phyloP scores from a whole-genome alignment of 371 early-diverging fungal genomes.

The Zopfochytrium polystomum region DNA sequence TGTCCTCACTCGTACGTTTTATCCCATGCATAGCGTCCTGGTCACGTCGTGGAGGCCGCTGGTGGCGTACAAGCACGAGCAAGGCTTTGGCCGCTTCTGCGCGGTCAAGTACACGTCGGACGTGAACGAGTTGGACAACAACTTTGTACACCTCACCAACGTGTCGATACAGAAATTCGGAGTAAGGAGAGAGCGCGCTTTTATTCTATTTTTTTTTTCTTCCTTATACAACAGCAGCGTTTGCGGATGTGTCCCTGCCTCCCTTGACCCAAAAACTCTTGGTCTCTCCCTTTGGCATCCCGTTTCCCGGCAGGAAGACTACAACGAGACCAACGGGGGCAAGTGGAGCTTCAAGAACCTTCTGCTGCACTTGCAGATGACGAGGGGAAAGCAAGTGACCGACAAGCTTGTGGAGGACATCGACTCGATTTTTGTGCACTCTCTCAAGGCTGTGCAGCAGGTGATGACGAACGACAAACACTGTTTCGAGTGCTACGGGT shows the following conservation, averaged over 20 bases:
- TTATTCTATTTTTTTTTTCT: no score
- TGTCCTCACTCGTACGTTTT: conserved; percentile 12
- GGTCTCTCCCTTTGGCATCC: no score
- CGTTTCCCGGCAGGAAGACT: conserved; percentile 45
- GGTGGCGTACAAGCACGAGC: conserved; percentile 47
- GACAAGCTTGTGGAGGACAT: conserved; percentile 42
- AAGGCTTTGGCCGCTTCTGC: conserved; percentile 51
- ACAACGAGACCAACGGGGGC: conserved; percentile 53
- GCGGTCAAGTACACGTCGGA: conserved; percentile 50
- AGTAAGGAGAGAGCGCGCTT: no score
- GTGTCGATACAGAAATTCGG: conserved; percentile 56
- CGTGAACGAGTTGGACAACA: conserved; percentile 45
- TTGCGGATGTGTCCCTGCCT: not conserved
- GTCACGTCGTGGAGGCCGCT: conserved; percentile 51
- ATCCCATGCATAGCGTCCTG: conserved; percentile 28
- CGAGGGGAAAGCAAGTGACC: conserved; percentile 35
- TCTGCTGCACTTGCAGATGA: conserved; percentile 38
- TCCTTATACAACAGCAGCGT: no score
- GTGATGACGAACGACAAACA: conserved; percentile 50
- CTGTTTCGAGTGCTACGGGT: conserved; percentile 56
- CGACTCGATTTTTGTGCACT: conserved; percentile 48
- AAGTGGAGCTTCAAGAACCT: conserved; percentile 49
- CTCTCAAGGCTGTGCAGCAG: conserved; percentile 45
- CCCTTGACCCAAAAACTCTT: not conserved
- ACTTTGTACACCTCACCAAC: conserved; percentile 51